phyloP scores from a whole-genome alignment of 1,139 yeast species.

The Nadsonia commutata region DNA sequence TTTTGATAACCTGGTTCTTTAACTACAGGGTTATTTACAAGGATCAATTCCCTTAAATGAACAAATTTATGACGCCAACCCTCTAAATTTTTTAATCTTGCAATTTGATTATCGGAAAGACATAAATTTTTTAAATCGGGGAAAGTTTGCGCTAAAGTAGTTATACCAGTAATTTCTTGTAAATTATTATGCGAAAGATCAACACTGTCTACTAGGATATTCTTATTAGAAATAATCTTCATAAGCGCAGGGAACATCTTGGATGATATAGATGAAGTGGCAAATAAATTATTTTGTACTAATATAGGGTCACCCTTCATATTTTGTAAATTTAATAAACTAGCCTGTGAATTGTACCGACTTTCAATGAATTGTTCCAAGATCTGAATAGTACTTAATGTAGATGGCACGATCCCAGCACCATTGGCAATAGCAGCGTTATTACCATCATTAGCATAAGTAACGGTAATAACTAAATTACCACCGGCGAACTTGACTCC shows the following conservation, averaged over 20 bases:
- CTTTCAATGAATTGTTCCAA: constrained; percentile 46
- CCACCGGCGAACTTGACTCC: constrained; percentile 79
- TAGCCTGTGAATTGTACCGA: constrained; percentile 50
- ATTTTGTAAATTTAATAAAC: constrained; percentile 56
- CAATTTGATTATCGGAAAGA: constrained; percentile 57
- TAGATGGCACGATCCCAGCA: constrained; percentile 3
- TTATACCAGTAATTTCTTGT: constrained; percentile 44
- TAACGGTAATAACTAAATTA: constrained; percentile 38
- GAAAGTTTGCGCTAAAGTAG: constrained; percentile 56
- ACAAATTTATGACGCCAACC: constrained; percentile 68
- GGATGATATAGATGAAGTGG: constrained; percentile 40
- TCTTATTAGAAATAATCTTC: constrained; percentile 53
- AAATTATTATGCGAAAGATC: constrained; percentile 61
- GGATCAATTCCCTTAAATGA: constrained; percentile 55
- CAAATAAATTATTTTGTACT: constrained; percentile 49
- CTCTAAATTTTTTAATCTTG: constrained; percentile 46
- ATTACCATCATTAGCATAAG: constrained; percentile 7
- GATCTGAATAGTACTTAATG: constrained; percentile 35
- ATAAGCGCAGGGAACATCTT: constrained; percentile 86
- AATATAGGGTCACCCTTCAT: constrained; percentile 55
- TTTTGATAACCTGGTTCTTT: constrained; percentile 36
- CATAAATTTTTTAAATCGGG: constrained; percentile 71
- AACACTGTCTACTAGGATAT: constrained; percentile 49
- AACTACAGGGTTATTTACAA: constrained; percentile 65
- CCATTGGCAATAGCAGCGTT: constrained; percentile 2